phyloP scores from a whole-genome alignment of 2,329 filamentous ascomycete genomes.

The Aspergillus quadrilineatus region DNA sequence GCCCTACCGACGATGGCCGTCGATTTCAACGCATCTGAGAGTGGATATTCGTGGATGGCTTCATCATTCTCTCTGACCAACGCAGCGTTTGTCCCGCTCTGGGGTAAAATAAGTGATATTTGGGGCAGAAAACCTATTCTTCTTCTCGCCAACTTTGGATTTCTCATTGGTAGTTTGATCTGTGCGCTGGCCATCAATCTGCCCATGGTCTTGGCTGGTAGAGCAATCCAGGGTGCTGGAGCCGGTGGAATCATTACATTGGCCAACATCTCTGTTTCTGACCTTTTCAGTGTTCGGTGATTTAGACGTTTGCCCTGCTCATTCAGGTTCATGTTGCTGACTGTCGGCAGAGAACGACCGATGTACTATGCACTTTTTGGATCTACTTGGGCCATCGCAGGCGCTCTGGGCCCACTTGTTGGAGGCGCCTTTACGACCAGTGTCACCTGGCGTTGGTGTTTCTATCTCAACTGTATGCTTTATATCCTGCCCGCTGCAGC shows the following conservation, averaged over 20 bases:
- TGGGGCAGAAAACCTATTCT: conserved; percentile 65
- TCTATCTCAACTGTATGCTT: conserved; percentile 56
- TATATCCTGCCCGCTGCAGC: neutral
- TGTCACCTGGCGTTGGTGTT: conserved; percentile 62
- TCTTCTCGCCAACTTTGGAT: conserved; percentile 59
- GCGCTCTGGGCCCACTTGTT: conserved; percentile 60
- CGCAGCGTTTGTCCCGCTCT: conserved; percentile 54
- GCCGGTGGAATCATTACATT: conserved; percentile 64
- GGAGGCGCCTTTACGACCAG: conserved; percentile 61
- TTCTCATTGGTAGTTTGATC: conserved; percentile 63
- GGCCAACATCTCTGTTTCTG: conserved; percentile 63
- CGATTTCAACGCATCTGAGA: conserved; percentile 43
- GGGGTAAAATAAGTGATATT: conserved; percentile 66
- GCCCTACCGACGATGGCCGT: conserved; percentile 46
- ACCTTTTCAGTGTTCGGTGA: conserved; percentile 61
- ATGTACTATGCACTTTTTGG: conserved; percentile 64
- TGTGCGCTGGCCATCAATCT: conserved; percentile 59
- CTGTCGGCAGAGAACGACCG: conserved; percentile 48
- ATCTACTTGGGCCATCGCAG: conserved; percentile 61
- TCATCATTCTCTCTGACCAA: conserved; percentile 49
- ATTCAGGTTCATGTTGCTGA: conserved; percentile 9
- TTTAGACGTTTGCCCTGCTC: neutral
- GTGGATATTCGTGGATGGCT: conserved; percentile 51
- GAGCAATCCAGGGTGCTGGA: conserved; percentile 63
- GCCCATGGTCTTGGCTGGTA: conserved; percentile 61